These are phyloP conservation scores for Mucor ambiguus DNA, from an alignment of 371 early-diverging fungal species.

Conservation along the genomic window DNA sequence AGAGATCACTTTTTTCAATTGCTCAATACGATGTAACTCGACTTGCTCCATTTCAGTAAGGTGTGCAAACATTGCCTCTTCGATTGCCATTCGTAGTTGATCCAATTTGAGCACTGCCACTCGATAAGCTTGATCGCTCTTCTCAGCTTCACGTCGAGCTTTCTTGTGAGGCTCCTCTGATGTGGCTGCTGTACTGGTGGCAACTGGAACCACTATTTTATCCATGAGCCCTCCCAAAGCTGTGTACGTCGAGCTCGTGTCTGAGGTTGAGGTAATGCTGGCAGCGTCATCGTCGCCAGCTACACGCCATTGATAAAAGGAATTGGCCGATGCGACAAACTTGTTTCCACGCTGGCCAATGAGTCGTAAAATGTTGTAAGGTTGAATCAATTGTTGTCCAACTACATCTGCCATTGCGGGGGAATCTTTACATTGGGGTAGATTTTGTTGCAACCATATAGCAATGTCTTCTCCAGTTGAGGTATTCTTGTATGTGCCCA, in stretches of 20 bases:
- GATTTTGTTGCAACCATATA: constrained; percentile 69
- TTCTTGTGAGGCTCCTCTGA: constrained; percentile 52
- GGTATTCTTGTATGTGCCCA: constrained; percentile 71
- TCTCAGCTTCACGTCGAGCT: constrained; percentile 64
- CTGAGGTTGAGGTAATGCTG: constrained; percentile 18
- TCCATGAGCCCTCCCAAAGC: constrained; percentile 39
- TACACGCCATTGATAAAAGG: constrained; percentile 73
- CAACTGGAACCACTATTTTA: constrained; percentile 23
- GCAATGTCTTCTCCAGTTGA: constrained; percentile 72
- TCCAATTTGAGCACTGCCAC: constrained; percentile 65
- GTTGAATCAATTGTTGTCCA: constrained; percentile 70
- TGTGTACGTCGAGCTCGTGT: constrained; percentile 5
- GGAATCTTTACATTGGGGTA: constrained; percentile 61
- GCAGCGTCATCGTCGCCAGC: constrained; percentile 37
- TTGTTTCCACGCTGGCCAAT: constrained; percentile 76
- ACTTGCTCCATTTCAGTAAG: constrained; percentile 61
- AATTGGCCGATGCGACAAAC: constrained; percentile 62
- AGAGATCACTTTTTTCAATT: constrained; percentile 56
- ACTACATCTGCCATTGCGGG: constrained; percentile 70
- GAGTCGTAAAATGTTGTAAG: constrained; percentile 64
- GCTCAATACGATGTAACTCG: constrained; percentile 56
- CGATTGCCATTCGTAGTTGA: constrained; percentile 67
- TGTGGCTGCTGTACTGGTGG: constrained; percentile 11
- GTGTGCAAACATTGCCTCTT: constrained; percentile 71
- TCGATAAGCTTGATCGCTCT: constrained; percentile 66